phyloP scores from a whole-genome alignment of 2,329 filamentous ascomycete genomes.

The Penicillium hordei region DNA sequence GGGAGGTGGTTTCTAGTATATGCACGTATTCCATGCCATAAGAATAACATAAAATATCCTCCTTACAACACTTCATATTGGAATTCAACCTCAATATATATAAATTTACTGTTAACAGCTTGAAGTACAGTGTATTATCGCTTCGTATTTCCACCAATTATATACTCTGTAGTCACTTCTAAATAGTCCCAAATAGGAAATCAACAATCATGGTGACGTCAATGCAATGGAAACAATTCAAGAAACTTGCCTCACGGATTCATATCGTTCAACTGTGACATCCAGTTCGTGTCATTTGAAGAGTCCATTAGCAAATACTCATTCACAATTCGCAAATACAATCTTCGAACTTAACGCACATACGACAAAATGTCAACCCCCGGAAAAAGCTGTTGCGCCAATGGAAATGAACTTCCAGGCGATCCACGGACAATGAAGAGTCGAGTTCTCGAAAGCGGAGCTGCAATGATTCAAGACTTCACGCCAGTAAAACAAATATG shows the following conservation, averaged over 20 bases:
- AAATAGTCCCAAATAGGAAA: not conserved
- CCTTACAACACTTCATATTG: not conserved
- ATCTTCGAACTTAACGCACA: not conserved
- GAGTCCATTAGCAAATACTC: too few species aligned
- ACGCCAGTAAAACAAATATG: slow-evolving; percentile 72
- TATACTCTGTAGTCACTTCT: not conserved
- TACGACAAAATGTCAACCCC: slow-evolving; percentile 15
- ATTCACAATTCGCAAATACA: not conserved
- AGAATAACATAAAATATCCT: not conserved
- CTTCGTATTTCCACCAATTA: not conserved
- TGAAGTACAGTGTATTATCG: not conserved
- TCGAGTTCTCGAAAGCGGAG: slow-evolving; percentile 40
- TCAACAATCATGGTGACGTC: slow-evolving; percentile 8
- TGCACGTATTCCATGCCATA: not conserved
- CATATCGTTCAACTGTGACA: not conserved
- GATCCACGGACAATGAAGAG: slow-evolving; percentile 37
- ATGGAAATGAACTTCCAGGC: slow-evolving; percentile 27
- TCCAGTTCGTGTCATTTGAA: not conserved
- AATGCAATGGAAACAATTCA: not conserved
- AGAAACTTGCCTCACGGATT: not conserved
- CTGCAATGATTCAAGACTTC: slow-evolving; percentile 52
- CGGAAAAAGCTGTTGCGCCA: slow-evolving; percentile 5
- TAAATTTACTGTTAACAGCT: not conserved
- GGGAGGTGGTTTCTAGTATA: not conserved
- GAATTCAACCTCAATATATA: not conserved